These are phyloP conservation scores for Aspergillus incahuasiensis DNA, from an alignment of 495 filamentous ascomycete species.

Conservation along the genomic window DNA sequence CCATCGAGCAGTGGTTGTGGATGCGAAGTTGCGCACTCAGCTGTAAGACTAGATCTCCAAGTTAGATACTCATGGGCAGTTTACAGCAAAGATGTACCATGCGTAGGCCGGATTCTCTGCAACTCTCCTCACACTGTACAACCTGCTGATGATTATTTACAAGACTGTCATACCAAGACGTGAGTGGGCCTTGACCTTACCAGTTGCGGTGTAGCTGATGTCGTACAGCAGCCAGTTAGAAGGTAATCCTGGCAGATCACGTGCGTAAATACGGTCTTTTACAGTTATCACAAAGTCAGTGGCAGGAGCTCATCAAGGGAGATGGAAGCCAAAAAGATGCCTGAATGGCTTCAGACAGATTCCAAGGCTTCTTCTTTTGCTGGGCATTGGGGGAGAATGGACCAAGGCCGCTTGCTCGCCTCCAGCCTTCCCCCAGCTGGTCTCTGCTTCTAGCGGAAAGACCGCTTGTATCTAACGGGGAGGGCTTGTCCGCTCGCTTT, in stretches of 20 bases:
- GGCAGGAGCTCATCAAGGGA: slow-evolving; percentile 15
- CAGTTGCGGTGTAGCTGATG: background rate
- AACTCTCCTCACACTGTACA: background rate
- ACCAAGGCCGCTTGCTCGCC: slow-evolving; percentile 10
- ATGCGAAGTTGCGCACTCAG: slow-evolving; percentile 35
- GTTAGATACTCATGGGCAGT: background rate
- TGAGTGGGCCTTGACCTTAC: background rate
- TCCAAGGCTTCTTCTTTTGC: background rate
- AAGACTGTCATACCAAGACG: background rate
- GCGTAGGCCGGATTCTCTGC: background rate
- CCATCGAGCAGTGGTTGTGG: slow-evolving; percentile 68
- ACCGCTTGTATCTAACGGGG: slow-evolving; percentile 21
- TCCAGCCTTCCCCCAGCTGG: slow-evolving; percentile 2
- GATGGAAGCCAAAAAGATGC: background rate
- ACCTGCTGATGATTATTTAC: background rate
- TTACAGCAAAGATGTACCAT: background rate
- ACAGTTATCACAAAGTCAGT: slow-evolving; percentile 9
- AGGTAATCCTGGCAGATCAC: too few species aligned
- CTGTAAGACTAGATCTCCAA: background rate
- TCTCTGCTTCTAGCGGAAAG: slow-evolving; percentile 7
- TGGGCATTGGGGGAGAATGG: background rate
- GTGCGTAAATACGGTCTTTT: slow-evolving; percentile 1
- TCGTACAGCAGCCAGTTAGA: slow-evolving; percentile 10
- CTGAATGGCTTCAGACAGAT: slow-evolving; percentile 18
- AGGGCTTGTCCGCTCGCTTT: slow-evolving; percentile 3